A percentile compares a stretch with the other conserved stretches of the same genome.
Conservation (phyloP, 768 basidiomycete species). For the Suillus placidus region DNA sequence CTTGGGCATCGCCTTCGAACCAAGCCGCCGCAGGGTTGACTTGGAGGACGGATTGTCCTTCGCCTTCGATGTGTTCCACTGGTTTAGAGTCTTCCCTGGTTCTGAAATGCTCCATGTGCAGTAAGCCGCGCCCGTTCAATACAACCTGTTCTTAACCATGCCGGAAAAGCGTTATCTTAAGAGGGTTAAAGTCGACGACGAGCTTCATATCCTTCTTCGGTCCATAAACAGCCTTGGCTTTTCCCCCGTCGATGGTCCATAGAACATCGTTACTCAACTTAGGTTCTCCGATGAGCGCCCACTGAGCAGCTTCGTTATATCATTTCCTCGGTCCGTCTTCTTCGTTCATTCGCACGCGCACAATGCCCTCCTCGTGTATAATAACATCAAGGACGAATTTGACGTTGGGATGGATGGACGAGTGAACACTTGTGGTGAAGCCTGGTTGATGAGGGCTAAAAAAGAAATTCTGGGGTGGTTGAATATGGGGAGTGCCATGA, state of each 20-base stretch:
- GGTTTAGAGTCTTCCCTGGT: slow-evolving; percentile 51
- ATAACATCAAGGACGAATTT: slow-evolving; percentile 81
- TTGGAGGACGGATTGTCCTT: slow-evolving; percentile 55
- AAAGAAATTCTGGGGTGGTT: slow-evolving; percentile 56
- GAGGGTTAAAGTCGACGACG: slow-evolving; percentile 71
- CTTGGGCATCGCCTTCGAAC: slow-evolving; percentile 89
- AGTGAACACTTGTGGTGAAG: slow-evolving; percentile 78
- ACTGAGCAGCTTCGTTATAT: slow-evolving; percentile 90
- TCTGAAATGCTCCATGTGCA: slow-evolving; percentile 99
- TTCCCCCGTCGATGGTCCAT: slow-evolving; percentile 69
- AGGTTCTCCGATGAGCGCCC: slow-evolving; percentile 84
- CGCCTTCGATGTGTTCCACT: slow-evolving; percentile 35
- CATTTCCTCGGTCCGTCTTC: slow-evolving; percentile 74
- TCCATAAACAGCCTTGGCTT: slow-evolving; percentile 67
- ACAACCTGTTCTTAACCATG: slow-evolving; percentile 84
- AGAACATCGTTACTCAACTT: slow-evolving; percentile 56
- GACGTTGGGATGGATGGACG: slow-evolving; percentile 81
- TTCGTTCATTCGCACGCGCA: slow-evolving; percentile 93
- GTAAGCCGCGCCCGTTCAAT: slow-evolving; percentile 83
- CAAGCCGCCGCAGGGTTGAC: slow-evolving; percentile 59
- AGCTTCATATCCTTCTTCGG: slow-evolving; percentile 64
- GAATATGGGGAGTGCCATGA: slow-evolving; percentile 90
- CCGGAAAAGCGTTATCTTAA: slow-evolving; percentile 72
- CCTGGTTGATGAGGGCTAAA: slow-evolving; percentile 55
- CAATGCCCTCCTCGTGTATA: slow-evolving; percentile 86